Conservation (phyloP, 202 grass and related monocot species). For the Hordeum pubiflorum region DNA sequence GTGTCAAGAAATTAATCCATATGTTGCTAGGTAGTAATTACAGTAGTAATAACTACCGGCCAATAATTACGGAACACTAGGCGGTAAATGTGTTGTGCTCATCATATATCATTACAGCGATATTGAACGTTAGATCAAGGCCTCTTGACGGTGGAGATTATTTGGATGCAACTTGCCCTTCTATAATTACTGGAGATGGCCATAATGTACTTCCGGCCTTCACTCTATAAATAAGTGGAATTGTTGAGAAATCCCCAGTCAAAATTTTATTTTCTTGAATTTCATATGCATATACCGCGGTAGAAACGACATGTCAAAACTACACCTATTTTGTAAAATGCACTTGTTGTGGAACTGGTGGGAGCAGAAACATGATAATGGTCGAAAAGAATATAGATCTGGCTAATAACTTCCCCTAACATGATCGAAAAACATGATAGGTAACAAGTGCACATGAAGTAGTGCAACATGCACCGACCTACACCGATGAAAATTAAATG, state of each 20-base stretch:
- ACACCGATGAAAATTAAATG: neutral
- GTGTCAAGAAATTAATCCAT: neutral
- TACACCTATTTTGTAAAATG: neutral
- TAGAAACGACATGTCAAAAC: neutral
- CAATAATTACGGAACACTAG: too few relatives aligned
- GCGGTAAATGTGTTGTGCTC: too few relatives aligned
- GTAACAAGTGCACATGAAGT: neutral
- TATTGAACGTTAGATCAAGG: too few relatives aligned
- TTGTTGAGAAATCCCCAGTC: neutral
- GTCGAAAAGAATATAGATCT: neutral
- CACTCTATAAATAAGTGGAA: neutral
- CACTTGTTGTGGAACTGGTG: neutral
- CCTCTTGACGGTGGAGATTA: too few relatives aligned
- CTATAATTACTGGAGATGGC: neutral
- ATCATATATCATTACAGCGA: too few relatives aligned
- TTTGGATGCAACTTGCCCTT: too few relatives aligned
- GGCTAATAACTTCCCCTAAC: neutral
- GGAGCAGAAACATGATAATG: neutral
- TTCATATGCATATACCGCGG: neutral
- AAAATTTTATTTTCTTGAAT: neutral
- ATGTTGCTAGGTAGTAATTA: too few relatives aligned
- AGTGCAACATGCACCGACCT: neutral
- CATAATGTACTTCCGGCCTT: neutral
- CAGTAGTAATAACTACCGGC: too few relatives aligned
- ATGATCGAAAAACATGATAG: neutral